These are phyloP conservation scores for Apiospora malaysiana DNA, from an alignment of 2,329 filamentous ascomycete species.

Conservation along the genomic window DNA sequence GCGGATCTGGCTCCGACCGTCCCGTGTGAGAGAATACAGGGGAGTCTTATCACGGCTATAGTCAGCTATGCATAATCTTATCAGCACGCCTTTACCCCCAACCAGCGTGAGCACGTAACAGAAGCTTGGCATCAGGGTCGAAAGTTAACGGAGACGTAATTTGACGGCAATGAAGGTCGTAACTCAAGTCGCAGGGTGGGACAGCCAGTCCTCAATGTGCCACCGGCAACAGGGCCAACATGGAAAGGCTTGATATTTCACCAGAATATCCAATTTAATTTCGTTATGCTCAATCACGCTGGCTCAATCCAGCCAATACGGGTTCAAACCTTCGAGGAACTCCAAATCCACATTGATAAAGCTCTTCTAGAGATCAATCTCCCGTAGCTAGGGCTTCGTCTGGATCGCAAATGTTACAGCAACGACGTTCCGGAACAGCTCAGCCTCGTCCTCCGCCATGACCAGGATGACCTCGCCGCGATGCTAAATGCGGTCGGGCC, in stretches of 20 bases:
- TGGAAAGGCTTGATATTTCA: no score
- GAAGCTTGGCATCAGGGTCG: not conserved
- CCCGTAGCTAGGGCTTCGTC: slow-evolving; percentile 53
- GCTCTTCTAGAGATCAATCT: slow-evolving; percentile 58
- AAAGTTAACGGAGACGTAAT: not conserved
- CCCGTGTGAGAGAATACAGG: not conserved
- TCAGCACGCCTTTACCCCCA: not conserved
- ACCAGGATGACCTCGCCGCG: slow-evolving; percentile 52
- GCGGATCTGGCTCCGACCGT: not conserved
- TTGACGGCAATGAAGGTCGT: no score
- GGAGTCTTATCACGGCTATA: not conserved
- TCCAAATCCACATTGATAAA: slow-evolving; percentile 53
- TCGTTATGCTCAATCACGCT: not conserved
- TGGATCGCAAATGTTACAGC: slow-evolving; percentile 52
- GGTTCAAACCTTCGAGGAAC: slow-evolving; percentile 30
- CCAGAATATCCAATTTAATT: no score
- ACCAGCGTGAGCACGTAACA: not conserved
- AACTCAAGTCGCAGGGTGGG: no score
- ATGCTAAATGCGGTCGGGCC: slow-evolving; percentile 43
- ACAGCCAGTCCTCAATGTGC: no score
- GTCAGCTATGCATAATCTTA: not conserved
- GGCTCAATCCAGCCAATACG: slow-evolving; percentile 43
- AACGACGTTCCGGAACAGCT: slow-evolving; percentile 45
- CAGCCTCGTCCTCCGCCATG: slow-evolving; percentile 49
- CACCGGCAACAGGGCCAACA: no score